Base-by-base conservation (phyloP, 352 stramenopile genomes). In the Pilasporangium apinafurcum region DNA sequence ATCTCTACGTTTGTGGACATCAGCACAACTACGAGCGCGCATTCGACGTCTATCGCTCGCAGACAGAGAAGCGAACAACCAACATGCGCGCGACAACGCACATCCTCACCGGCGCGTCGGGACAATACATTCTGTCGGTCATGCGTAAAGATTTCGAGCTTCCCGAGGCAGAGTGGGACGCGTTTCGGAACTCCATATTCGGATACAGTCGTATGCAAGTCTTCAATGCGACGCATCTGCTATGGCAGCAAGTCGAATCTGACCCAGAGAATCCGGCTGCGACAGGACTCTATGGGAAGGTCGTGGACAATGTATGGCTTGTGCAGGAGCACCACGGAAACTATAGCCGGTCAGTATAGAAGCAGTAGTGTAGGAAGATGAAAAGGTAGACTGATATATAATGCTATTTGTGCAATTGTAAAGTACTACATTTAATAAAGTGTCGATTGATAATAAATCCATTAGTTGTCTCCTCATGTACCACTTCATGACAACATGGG, bases 1-100 rank as follows among this genome's bases (percentile, higher is more conserved):
- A 96, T 39, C 54, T 96, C 22, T 96, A 94, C 62, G 56, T 96
- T 17, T 92, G 80, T 33, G 85, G 85, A 8, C 86, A 96, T 59
- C 81, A 94, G 50, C 86, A 96, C 73, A 95, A 96, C 62, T 95
- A 95, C 61, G 85, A 95, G 51, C 74, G 86, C 28, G 81, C 77
- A 14, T 95, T 77, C 39, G 83, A 94, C 51, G 61, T 95, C 6
- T 92, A 90, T 56, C 65, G 67, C 18, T 70, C 54, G 2, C 27
- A 61, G 28, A 92, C 79, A 4, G 73, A 62, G 62, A 56, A 65
- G 30, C 65, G 68, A 29, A 92, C 81, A n/a, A 68, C 41, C 37
- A 87, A 95, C 60, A 92, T 91, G 76, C 57, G 56, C 12, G 82
- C 75, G 17, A 95, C 86, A 10, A 95, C 83, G 27, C 84, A 95